Conservation (phyloP, 1,284 basidiomycete genomes). For the Rugosomyces carneus region DNA sequence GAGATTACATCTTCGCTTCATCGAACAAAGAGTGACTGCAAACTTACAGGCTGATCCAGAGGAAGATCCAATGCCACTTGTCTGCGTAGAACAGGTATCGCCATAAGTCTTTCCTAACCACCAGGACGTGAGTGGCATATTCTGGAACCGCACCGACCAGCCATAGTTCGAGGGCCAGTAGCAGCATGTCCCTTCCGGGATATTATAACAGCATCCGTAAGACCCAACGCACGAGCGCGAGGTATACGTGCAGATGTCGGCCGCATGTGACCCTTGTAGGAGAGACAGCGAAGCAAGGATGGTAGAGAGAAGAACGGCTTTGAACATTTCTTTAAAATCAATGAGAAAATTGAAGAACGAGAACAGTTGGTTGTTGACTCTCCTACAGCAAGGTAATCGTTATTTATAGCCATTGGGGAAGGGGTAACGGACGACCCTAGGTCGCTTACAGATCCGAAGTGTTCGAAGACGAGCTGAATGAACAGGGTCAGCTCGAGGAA, state of each 20-base stretch:
- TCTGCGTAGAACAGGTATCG: slow-evolving; percentile 4
- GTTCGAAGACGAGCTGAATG: background rate
- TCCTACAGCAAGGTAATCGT: no score
- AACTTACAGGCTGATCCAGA: slow-evolving; percentile 3
- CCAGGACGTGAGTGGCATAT: slow-evolving; percentile 3
- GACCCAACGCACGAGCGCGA: background rate
- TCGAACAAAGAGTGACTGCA: background rate
- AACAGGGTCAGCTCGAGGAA: background rate
- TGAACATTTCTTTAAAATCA: background rate
- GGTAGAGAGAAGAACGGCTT: background rate
- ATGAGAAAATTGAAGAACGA: background rate
- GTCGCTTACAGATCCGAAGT: background rate
- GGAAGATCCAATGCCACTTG: slow-evolving; percentile 4
- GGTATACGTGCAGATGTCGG: background rate
- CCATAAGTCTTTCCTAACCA: slow-evolving; percentile 4
- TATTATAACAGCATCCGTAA: background rate
- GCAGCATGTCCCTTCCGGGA: background rate
- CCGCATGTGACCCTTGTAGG: background rate
- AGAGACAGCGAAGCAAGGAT: background rate
- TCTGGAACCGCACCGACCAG: slow-evolving; percentile 4
- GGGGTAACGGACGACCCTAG: background rate
- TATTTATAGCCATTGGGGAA: background rate
- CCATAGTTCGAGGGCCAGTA: slow-evolving; percentile 9
- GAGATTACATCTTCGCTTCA: background rate
- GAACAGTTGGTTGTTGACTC: background rate